A percentile compares a stretch with the other conserved stretches of the same genome.
Evolutionary conservation across 306 rosid species (phyloP).

Genomic region (Cucurbita moschata): DNA sequence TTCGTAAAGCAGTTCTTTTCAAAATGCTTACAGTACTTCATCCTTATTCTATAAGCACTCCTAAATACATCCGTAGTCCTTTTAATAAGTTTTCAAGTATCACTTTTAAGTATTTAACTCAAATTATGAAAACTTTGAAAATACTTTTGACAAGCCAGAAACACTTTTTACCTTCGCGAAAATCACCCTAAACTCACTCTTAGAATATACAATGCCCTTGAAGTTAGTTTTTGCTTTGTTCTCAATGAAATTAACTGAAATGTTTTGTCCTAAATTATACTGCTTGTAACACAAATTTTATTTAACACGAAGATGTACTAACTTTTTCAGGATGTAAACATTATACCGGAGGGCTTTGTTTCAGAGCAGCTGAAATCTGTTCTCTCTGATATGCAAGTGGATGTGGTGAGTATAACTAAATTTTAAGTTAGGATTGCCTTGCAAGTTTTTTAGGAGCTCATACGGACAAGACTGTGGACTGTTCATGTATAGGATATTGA

Average conservation of each 20-base stretch:
- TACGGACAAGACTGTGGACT: background rate
- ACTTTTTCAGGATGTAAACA: conserved; percentile 40
- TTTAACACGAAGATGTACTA: conserved; percentile 2
- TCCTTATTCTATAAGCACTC: background rate
- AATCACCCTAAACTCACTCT: background rate
- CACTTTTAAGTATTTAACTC: background rate
- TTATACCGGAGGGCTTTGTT: conserved; percentile 55
- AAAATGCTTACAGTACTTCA: background rate
- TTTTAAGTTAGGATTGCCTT: background rate
- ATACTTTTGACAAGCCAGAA: background rate
- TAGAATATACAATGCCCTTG: background rate
- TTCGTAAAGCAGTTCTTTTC: too few species aligned
- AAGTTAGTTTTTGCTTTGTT: background rate
- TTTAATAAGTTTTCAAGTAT: background rate
- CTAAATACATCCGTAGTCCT: background rate
- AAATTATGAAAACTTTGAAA: background rate
- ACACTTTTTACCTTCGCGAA: background rate
- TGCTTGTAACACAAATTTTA: background rate
- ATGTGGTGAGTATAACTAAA: conserved; percentile 55
- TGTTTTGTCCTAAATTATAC: too few species aligned
- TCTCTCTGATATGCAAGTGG: conserved; percentile 83
- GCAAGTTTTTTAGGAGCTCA: background rate
- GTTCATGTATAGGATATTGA: background rate
- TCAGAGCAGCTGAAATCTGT: conserved; percentile 64
- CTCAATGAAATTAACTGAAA: background rate